Percentiles rank a stretch among this genome's conserved stretches.
These are phyloP conservation scores for Coemansia aciculifera DNA, from an alignment of 192 early-diverging fungal species.

Conservation along the genomic window DNA sequence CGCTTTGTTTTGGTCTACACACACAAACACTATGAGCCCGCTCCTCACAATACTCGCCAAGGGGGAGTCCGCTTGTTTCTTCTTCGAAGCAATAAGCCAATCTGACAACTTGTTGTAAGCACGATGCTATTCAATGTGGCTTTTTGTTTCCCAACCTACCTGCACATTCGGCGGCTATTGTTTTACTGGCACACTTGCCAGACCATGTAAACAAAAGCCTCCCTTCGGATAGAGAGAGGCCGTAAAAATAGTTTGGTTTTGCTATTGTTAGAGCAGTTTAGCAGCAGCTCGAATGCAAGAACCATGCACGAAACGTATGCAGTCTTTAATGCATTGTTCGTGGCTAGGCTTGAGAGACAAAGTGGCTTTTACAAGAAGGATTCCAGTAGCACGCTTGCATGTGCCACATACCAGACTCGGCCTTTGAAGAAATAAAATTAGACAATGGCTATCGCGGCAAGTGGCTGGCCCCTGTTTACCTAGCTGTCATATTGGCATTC, in stretches of 20 bases:
- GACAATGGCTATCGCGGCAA: conserved; percentile 1
- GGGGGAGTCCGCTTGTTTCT: not conserved
- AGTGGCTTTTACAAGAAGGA: not conserved
- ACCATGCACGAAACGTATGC: conserved; percentile 1
- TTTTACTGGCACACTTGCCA: not conserved
- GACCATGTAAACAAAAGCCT: conserved; percentile 3
- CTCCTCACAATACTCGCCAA: not conserved
- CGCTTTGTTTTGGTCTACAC: not conserved
- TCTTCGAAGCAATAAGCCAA: not conserved
- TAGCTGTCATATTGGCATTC: not conserved
- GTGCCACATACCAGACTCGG: not conserved
- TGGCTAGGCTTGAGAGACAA: not conserved
- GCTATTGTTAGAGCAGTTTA: not conserved
- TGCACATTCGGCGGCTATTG: not conserved
- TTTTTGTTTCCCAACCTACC: not conserved
- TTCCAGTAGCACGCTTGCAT: not conserved
- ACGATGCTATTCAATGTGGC: not conserved
- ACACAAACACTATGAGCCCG: not conserved
- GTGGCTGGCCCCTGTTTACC: conserved; percentile 10
- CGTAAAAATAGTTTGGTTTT: not conserved
- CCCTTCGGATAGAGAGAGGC: not conserved
- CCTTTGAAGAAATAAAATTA: not conserved
- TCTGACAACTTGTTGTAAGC: not conserved
- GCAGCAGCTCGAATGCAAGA: not conserved
- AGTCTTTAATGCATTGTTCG: not conserved